Evolutionary conservation across 78 protist species (phyloP).

Genomic region (Cavenderia fasciculata): DNA sequence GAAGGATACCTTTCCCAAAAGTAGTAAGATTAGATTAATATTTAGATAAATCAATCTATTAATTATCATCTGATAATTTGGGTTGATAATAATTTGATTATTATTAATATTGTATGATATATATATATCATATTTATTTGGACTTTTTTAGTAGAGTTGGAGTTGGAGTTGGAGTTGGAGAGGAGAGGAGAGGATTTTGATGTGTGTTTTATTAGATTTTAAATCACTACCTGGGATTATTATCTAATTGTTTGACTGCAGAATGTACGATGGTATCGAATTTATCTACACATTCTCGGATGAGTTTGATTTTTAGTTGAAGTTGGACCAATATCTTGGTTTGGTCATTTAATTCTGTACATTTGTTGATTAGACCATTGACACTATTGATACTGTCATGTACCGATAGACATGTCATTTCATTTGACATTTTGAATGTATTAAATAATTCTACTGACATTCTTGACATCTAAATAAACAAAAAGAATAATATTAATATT

Average conservation of each 20-base stretch:
- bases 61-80: too few species aligned
- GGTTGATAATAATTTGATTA: too few species aligned
- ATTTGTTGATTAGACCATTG: slow-evolving; percentile 13
- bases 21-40: not conserved
- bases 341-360: slow-evolving; percentile 35
- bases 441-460: slow-evolving; percentile 45
- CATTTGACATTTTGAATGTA: slow-evolving; percentile 39
- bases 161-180: too few species aligned
- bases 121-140: too few species aligned
- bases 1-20: too few species aligned
- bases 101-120: not conserved
- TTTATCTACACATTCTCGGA: slow-evolving; percentile 7
- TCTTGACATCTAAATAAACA: slow-evolving; percentile 33
- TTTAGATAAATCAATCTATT: not conserved
- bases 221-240: not conserved
- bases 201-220: not conserved
- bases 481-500: not conserved
- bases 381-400: not conserved
- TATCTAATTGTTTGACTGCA: slow-evolving; percentile 15
- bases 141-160: too few species aligned
- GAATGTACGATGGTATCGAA: slow-evolving; percentile 1
- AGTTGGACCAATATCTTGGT: slow-evolving; percentile 2
- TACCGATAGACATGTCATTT: not conserved
- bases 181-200: too few species aligned
- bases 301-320: slow-evolving; percentile 24